Conservation (phyloP, 2,329 filamentous ascomycete species). For the Exophiala viscosa region DNA sequence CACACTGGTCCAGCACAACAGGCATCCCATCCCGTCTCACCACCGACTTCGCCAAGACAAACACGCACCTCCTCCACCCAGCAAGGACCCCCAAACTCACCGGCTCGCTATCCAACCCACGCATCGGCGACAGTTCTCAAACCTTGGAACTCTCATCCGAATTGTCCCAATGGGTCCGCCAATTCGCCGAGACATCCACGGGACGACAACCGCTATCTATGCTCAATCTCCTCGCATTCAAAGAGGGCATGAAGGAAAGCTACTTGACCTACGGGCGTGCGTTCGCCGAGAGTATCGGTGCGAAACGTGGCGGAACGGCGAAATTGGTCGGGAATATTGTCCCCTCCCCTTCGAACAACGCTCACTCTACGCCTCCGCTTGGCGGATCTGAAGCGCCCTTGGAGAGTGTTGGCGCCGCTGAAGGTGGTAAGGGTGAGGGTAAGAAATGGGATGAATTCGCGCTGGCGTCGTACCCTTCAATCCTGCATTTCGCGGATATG, state of each 20-base stretch:
- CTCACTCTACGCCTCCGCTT: neutral
- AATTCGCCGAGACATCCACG: slow-evolving; percentile 31
- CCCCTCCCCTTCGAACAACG: slow-evolving; percentile 10
- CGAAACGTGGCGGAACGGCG: slow-evolving; percentile 53
- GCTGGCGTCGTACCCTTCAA: slow-evolving; percentile 61
- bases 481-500: slow-evolving; percentile 62
- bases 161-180: slow-evolving; percentile 49
- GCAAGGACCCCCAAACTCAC: slow-evolving; percentile 35
- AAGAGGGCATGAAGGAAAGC: slow-evolving; percentile 43
- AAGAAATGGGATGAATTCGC: slow-evolving; percentile 61
- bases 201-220: slow-evolving; percentile 53
- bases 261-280: slow-evolving; percentile 58
- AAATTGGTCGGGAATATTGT: slow-evolving; percentile 61
- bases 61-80: slow-evolving; percentile 19
- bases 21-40: slow-evolving; percentile 39
- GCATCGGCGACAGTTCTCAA: slow-evolving; percentile 39
- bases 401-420: no score
- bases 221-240: slow-evolving; percentile 62
- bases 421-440: neutral
- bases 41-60: slow-evolving; percentile 23
- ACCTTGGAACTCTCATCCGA: slow-evolving; percentile 54
- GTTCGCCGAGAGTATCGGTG: slow-evolving; percentile 44
- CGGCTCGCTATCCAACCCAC: slow-evolving; percentile 32
- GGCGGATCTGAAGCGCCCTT: no score
- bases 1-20: slow-evolving; percentile 34